A percentile compares a stretch with the other conserved stretches of the same genome.
Evolutionary conservation across 495 filamentous ascomycete species (phyloP).

Genomic region (Podospora fimiseda): DNA sequence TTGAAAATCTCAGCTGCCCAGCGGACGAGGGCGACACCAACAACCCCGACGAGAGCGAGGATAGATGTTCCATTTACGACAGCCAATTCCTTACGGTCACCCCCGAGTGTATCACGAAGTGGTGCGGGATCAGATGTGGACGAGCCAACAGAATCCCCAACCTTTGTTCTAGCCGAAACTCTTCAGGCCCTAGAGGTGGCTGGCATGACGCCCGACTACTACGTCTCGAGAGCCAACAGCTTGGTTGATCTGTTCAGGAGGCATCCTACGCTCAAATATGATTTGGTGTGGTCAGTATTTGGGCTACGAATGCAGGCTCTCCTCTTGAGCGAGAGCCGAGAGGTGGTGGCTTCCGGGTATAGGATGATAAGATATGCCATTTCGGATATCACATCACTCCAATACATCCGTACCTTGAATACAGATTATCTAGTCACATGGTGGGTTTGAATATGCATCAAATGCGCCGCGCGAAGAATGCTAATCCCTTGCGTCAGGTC

Average conservation of each 20-base stretch:
- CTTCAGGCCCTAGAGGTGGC: slow-evolving; percentile 80
- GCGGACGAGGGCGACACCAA: slow-evolving; percentile 56
- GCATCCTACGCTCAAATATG: slow-evolving; percentile 89
- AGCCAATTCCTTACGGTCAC: slow-evolving; percentile 58
- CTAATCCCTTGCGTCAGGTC: slow-evolving; percentile 43
- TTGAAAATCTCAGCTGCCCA: slow-evolving; percentile 67
- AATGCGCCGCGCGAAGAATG: not conserved
- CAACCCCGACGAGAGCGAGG: slow-evolving; percentile 61
- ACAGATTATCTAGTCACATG: slow-evolving; percentile 89
- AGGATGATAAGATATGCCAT: slow-evolving; percentile 90
- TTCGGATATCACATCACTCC: slow-evolving; percentile 80
- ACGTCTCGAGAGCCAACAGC: slow-evolving; percentile 84
- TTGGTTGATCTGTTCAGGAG: slow-evolving; percentile 89
- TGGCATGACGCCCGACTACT: slow-evolving; percentile 87
- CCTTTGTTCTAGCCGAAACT: slow-evolving; percentile 80
- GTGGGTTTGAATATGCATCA: slow-evolving; percentile 26
- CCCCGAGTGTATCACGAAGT: slow-evolving; percentile 52
- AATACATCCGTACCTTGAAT: slow-evolving; percentile 77
- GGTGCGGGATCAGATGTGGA: slow-evolving; percentile 50
- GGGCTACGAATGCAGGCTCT: slow-evolving; percentile 88
- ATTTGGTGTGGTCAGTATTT: slow-evolving; percentile 91
- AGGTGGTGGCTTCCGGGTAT: slow-evolving; percentile 92
- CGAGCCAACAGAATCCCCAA: slow-evolving; percentile 80
- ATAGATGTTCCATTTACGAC: slow-evolving; percentile 55
- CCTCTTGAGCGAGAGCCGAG: slow-evolving; percentile 89